Evolutionary conservation across 1,284 basidiomycete species (phyloP).

Genomic region (Agroathelia rolfsii): DNA sequence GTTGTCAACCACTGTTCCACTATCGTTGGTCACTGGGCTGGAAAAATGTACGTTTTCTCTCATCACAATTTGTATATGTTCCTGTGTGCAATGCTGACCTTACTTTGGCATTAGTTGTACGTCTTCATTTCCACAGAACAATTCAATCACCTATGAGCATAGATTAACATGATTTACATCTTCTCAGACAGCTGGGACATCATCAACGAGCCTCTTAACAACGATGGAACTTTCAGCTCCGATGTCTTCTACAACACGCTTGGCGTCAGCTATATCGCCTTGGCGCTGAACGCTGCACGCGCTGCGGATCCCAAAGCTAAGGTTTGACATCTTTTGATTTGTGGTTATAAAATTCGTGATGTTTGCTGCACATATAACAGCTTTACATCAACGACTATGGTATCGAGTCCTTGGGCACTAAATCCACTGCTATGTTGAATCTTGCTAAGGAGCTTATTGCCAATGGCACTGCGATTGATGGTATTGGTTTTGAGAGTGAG

Average conservation of each 20-base stretch:
- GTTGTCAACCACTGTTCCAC: slow-evolving; percentile 36
- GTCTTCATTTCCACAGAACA: too few species aligned
- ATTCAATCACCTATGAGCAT: too few species aligned
- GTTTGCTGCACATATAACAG: too few species aligned
- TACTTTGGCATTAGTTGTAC: too few species aligned
- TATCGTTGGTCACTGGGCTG: slow-evolving; percentile 38
- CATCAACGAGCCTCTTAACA: slow-evolving; percentile 22
- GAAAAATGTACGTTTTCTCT: slow-evolving; percentile 31
- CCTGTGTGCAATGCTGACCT: too few species aligned
- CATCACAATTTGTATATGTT: too few species aligned
- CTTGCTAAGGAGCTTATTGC: slow-evolving; percentile 33
- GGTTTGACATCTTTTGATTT: too few species aligned
- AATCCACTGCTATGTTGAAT: slow-evolving; percentile 30
- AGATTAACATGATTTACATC: too few species aligned
- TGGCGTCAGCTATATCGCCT: slow-evolving; percentile 15
- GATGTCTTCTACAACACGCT: slow-evolving; percentile 15
- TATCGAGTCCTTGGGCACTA: slow-evolving; percentile 32
- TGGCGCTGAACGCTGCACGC: slow-evolving; percentile 14
- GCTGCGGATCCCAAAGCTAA: slow-evolving; percentile 18
- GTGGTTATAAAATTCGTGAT: too few species aligned
- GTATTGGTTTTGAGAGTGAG: slow-evolving; percentile 40
- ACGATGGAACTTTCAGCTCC: slow-evolving; percentile 13
- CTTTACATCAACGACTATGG: slow-evolving; percentile 57
- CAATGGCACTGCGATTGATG: slow-evolving; percentile 35
- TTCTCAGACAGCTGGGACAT: slow-evolving; percentile 28